Evolutionary conservation across 2,329 filamentous ascomycete species (phyloP).

Genomic region (Graphilbum fragrans): DNA sequence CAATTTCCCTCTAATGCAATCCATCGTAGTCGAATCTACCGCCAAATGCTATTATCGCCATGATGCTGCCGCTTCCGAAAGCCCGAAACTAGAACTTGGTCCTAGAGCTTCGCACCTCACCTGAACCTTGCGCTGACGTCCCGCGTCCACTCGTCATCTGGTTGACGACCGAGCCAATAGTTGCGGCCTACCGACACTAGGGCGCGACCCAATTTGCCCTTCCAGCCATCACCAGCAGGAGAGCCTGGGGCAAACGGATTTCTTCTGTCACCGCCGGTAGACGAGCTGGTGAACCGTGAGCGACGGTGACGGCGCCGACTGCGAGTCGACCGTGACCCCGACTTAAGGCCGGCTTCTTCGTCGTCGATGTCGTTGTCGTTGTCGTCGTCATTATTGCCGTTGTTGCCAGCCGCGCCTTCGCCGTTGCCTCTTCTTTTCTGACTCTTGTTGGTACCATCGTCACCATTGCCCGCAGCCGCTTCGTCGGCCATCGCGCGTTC

Average conservation of each 20-base stretch:
- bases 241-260: constrained; percentile 55
- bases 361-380: constrained; percentile 29
- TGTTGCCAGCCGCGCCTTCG: neutral
- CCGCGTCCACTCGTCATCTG: constrained; percentile 57
- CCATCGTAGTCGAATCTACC: neutral
- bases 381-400: constrained; percentile 29
- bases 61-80: too few species aligned
- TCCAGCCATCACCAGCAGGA: constrained; percentile 68
- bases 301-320: constrained; percentile 9
- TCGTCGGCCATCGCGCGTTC: constrained; percentile 11
- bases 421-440: too few species aligned
- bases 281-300: constrained; percentile 1
- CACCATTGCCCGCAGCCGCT: constrained; percentile 34
- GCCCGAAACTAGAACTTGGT: too few species aligned
- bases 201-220: constrained; percentile 62
- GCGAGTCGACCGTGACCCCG: constrained; percentile 2
- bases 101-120: neutral
- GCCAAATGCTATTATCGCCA: too few species aligned
- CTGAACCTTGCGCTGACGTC: constrained; percentile 31
- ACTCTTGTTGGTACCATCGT: constrained; percentile 6
- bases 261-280: constrained; percentile 20
- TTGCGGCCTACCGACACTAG: constrained; percentile 63
- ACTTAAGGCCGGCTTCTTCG: constrained; percentile 8
- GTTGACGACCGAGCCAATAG: constrained; percentile 65
- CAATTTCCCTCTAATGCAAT: too few species aligned